phyloP scores from a whole-genome alignment of 1,284 basidiomycete species.

The Rhodotorula sp. region DNA sequence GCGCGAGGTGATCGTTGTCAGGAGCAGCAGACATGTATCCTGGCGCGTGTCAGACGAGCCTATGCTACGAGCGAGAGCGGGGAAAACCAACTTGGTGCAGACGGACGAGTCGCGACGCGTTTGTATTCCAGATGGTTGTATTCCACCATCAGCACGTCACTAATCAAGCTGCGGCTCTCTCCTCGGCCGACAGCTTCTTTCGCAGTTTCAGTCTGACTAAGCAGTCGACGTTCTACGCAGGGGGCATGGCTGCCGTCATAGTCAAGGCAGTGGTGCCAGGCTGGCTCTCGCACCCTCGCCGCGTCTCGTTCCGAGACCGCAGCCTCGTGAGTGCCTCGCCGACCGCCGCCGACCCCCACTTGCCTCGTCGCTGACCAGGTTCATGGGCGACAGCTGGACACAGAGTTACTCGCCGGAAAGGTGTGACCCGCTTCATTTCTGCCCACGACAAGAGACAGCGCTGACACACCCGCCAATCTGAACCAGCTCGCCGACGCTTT shows the following conservation, averaged over 20 bases:
- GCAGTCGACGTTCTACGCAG: not conserved
- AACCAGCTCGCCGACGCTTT: constrained; percentile 17
- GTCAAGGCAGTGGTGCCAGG: constrained; percentile 11
- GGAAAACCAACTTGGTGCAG: no score
- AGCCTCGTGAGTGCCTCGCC: not conserved
- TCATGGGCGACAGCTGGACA: constrained; percentile 6
- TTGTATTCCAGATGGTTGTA: not conserved
- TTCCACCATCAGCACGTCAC: not conserved
- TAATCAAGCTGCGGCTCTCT: no score
- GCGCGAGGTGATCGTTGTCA: constrained; percentile 22
- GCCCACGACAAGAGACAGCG: not conserved
- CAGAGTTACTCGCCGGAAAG: constrained; percentile 7
- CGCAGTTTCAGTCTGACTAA: no score
- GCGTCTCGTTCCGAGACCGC: constrained; percentile 8
- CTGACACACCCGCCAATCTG: not conserved
- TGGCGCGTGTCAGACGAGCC: not conserved
- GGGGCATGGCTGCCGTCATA: constrained; percentile 2
- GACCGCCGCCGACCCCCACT: not conserved
- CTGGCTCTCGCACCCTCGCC: constrained; percentile 3
- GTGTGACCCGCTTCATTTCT: not conserved
- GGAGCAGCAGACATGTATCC: not conserved
- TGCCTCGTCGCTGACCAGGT: no score
- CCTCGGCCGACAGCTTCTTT: no score
- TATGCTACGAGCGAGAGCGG: not conserved
- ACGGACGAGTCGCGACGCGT: not conserved